Evolutionary conservation across 371 early-diverging fungal genomes (phyloP).

Genomic region (Caulochytrium protostelioides): DNA sequence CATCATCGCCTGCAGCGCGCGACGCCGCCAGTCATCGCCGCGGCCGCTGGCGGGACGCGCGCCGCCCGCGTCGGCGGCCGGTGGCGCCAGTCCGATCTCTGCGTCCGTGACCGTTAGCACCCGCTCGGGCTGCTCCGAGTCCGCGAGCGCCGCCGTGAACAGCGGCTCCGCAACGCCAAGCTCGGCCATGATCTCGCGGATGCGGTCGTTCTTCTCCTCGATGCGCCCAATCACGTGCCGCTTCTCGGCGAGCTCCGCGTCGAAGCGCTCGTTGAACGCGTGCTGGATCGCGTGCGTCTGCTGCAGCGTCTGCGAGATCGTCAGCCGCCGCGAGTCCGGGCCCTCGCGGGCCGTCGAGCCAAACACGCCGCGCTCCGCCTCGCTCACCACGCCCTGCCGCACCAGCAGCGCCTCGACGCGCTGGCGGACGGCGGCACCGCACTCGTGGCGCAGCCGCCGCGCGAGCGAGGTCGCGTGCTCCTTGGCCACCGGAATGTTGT

Average conservation of each 20-base stretch:
- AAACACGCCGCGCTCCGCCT: background rate
- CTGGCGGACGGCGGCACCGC: no score
- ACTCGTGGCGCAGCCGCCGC: no score
- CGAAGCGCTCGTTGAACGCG: constrained; percentile 22
- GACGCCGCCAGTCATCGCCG: constrained; percentile 14
- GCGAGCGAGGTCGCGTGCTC: no score
- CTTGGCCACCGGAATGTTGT: no score
- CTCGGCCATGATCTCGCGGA: constrained; percentile 18
- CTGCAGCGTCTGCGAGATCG: background rate
- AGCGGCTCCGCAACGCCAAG: constrained; percentile 7
- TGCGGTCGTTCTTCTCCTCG: constrained; percentile 30
- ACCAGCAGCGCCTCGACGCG: background rate
- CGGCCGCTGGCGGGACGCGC: no score
- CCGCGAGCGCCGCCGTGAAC: background rate
- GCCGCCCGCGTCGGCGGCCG: no score
- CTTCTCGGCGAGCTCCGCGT: constrained; percentile 16
- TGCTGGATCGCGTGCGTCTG: background rate
- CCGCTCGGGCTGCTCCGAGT: background rate
- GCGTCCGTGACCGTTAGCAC: constrained; percentile 9
- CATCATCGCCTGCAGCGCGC: constrained; percentile 33
- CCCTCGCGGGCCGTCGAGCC: background rate
- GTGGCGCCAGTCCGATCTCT: constrained; percentile 18
- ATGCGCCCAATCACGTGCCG: constrained; percentile 24
- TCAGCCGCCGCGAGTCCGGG: background rate
- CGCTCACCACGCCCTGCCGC: background rate